Evolutionary conservation across 2,329 filamentous ascomycete species (phyloP), one percentile per base, ranked within the genome.

Genomic region (Hymenoscyphus fraxineus): DNA sequence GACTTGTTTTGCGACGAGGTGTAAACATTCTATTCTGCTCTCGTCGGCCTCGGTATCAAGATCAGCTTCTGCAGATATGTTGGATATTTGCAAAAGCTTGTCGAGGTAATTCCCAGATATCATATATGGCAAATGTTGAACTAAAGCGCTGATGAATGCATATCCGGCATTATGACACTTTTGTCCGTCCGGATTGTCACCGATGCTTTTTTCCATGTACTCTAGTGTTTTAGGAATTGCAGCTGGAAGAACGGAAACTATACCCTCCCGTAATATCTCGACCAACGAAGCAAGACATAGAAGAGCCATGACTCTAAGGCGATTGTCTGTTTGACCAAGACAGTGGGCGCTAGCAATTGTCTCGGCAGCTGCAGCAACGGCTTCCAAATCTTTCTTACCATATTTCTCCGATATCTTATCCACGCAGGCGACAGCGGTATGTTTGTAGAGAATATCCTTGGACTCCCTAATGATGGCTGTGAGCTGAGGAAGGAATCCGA

Each of bases 321-420:
- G 85, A 69, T 84, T 81, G 72, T 96, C 90, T 13, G 83, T 77
- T 74, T 90, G 88, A 44, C 90, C 91, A 59, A 98, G 83, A 68
- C 92, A 94, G 68, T 90, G 82, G 62, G 87, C 80, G 54, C 93
- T 88, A 44, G 91, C 88, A 71, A 99, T 89, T 1, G 89, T 89
- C 65, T 87, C 82, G 4, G 93, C 92, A 5, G 93, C 90, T 4
- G 85, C 85, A 32, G 90, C 83, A 56, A 97, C 90, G 56, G 87
- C 88, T 69, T 90, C 86, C 1, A 90, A 82, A 73, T 97, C 91
- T 76, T 93, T 96, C 81, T 95, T 96, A 70, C 95, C 96, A 75
- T 97, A 98, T 76, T 94, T 94, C 78, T 97, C 93, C 2, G 91
- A 86, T 67, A 99, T 96, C 76, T 92, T 91, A 78, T 97, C 93